Evolutionary conservation across 805 yeast species (phyloP).

Genomic region (Ogataea allantospora): DNA sequence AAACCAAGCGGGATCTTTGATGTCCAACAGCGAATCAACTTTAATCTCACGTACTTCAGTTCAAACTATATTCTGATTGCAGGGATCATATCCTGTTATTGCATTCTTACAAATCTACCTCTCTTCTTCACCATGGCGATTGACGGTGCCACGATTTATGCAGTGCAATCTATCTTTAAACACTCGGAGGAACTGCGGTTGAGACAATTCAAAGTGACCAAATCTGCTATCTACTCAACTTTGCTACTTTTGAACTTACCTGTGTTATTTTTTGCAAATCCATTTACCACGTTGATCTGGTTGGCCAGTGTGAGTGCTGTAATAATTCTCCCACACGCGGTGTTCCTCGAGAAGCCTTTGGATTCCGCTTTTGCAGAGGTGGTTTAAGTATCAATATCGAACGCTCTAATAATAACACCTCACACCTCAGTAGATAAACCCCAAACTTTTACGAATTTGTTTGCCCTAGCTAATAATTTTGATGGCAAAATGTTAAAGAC

Average conservation of each 20-base stretch:
- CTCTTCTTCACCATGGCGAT: constrained; percentile 71
- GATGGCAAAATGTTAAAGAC: constrained; percentile 4
- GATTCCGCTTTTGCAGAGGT: constrained; percentile 88
- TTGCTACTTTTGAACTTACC: constrained; percentile 63
- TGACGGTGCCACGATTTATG: constrained; percentile 40
- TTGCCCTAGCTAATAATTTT: background rate
- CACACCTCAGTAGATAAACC: constrained; percentile 2
- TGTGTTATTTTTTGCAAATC: constrained; percentile 69
- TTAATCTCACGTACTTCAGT: constrained; percentile 79
- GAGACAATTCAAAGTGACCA: constrained; percentile 59
- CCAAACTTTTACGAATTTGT: background rate
- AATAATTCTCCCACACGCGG: constrained; percentile 80
- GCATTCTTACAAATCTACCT: constrained; percentile 77
- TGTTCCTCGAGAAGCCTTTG: constrained; percentile 90
- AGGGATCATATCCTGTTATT: constrained; percentile 66
- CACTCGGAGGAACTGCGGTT: constrained; percentile 27
- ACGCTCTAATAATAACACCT: constrained; percentile 9
- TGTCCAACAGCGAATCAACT: constrained; percentile 76
- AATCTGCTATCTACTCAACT: constrained; percentile 82
- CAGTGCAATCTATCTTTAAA: constrained; percentile 37
- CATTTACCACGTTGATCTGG: constrained; percentile 89
- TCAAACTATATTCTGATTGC: constrained; percentile 80
- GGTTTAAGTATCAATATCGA: constrained; percentile 29
- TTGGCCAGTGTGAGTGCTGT: constrained; percentile 81
- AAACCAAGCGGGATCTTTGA: constrained; percentile 84